Evolutionary conservation across 257 asterid genomes (phyloP).

Genomic region (Datura wrightii): DNA sequence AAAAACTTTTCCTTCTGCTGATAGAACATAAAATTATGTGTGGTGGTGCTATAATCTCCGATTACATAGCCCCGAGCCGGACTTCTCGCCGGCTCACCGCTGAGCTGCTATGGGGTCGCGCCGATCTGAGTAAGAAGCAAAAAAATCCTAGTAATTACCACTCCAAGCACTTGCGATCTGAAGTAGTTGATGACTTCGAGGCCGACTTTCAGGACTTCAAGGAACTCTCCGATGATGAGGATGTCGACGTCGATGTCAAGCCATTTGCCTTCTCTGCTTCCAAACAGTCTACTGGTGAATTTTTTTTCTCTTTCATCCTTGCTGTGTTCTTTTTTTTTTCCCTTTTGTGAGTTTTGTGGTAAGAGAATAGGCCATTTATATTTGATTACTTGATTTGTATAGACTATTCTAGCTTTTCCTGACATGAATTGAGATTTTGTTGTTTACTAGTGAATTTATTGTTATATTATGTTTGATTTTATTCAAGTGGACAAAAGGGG

Average conservation of each 20-base stretch:
- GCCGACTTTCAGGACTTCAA: slow-evolving; percentile 40
- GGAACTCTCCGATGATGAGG: slow-evolving; percentile 30
- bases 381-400: not conserved
- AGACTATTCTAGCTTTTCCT: not conserved
- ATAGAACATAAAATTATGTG: slow-evolving; percentile 57
- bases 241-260: slow-evolving; percentile 18
- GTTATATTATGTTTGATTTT: not conserved
- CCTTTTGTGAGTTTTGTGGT: not conserved
- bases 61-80: slow-evolving; percentile 55
- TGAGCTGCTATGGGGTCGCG: slow-evolving; percentile 81
- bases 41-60: slow-evolving; percentile 92
- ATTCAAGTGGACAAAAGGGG: not conserved
- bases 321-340: not conserved
- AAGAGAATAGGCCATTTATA: not conserved
- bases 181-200: slow-evolving; percentile 33
- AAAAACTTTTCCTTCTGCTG: not conserved
- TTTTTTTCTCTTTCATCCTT: not conserved
- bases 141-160: slow-evolving; percentile 44
- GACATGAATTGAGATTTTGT: slow-evolving; percentile 17
- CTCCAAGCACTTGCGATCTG: slow-evolving; percentile 53
- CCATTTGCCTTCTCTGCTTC: slow-evolving; percentile 28
- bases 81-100: slow-evolving; percentile 77
- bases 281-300: slow-evolving; percentile 1
- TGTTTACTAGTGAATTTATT: not conserved
- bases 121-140: slow-evolving; percentile 49